Percentiles rank a stretch among this genome's conserved stretches.
phyloP scores from a whole-genome alignment of 2,329 filamentous ascomycete species.

The Exophiala bonariae region DNA sequence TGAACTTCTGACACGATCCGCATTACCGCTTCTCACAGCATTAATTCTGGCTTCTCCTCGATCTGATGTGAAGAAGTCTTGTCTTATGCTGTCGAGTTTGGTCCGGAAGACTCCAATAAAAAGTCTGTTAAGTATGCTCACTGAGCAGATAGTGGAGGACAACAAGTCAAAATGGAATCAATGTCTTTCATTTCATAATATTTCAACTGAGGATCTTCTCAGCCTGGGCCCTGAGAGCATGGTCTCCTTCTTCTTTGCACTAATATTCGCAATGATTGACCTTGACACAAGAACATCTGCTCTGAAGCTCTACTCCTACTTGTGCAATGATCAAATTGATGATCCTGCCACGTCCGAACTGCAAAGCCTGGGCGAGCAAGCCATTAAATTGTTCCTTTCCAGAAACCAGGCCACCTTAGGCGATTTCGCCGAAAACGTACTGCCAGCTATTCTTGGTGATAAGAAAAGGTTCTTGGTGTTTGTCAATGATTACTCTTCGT shows the following conservation, averaged over 20 bases:
- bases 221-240: slow-evolving; percentile 10
- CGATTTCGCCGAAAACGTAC: slow-evolving; percentile 25
- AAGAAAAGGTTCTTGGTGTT: slow-evolving; percentile 20
- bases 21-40: slow-evolving; percentile 17
- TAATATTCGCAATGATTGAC: slow-evolving; percentile 24
- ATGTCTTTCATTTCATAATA: slow-evolving; percentile 12
- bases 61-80: slow-evolving; percentile 25
- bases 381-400: slow-evolving; percentile 21
- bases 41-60: slow-evolving; percentile 21
- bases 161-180: slow-evolving; percentile 11
- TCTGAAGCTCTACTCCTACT: slow-evolving; percentile 24
- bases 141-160: slow-evolving; percentile 8
- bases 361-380: slow-evolving; percentile 8
- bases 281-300: slow-evolving; percentile 26
- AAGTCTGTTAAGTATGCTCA: slow-evolving; percentile 9
- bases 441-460: slow-evolving; percentile 22
- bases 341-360: not conserved
- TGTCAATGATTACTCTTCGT: slow-evolving; percentile 6
- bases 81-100: slow-evolving; percentile 23
- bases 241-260: slow-evolving; percentile 16
- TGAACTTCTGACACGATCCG: slow-evolving; percentile 12
- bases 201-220: slow-evolving; percentile 8
- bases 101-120: slow-evolving; percentile 17
- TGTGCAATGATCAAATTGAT: slow-evolving; percentile 13
- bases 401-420: slow-evolving; percentile 18